These are phyloP conservation scores for Collybia mongolica DNA, from an alignment of 768 basidiomycete genomes.

Conservation along the genomic window DNA sequence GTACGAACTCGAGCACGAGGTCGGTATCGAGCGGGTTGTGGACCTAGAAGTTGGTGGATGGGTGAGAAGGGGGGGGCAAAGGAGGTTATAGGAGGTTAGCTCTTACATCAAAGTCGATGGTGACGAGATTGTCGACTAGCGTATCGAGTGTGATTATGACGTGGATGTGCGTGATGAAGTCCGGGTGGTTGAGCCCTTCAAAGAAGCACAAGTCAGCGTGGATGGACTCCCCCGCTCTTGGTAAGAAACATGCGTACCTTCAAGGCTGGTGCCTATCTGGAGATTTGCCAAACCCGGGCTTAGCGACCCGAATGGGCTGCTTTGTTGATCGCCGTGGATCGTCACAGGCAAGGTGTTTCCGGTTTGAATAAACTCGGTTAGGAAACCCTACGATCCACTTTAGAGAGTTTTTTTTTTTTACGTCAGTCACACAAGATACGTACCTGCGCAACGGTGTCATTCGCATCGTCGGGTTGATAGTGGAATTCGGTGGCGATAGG, in stretches of 20 bases:
- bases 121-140: slow-evolving; percentile 47
- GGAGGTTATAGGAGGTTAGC: too few species aligned
- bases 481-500: slow-evolving; percentile 57
- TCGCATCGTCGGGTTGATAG: slow-evolving; percentile 62
- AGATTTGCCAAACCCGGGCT: slow-evolving; percentile 54
- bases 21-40: slow-evolving; percentile 59
- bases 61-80: not conserved
- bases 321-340: slow-evolving; percentile 57
- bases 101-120: slow-evolving; percentile 59
- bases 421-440: not conserved
- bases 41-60: slow-evolving; percentile 26
- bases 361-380: slow-evolving; percentile 58
- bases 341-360: slow-evolving; percentile 44
- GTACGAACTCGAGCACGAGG: slow-evolving; percentile 55
- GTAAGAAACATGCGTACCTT: slow-evolving; percentile 31
- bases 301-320: slow-evolving; percentile 64
- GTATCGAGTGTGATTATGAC: slow-evolving; percentile 52
- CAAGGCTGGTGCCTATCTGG: slow-evolving; percentile 45
- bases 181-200: slow-evolving; percentile 49
- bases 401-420: not conserved
- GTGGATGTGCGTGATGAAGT: slow-evolving; percentile 55
- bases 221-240: not conserved
- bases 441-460: slow-evolving; percentile 63
- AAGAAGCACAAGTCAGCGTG: too few species aligned
- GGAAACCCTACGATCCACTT: slow-evolving; percentile 40